Conservation (phyloP, 2,329 filamentous ascomycete genomes). For the Aspergillus pseudoterreus region DNA sequence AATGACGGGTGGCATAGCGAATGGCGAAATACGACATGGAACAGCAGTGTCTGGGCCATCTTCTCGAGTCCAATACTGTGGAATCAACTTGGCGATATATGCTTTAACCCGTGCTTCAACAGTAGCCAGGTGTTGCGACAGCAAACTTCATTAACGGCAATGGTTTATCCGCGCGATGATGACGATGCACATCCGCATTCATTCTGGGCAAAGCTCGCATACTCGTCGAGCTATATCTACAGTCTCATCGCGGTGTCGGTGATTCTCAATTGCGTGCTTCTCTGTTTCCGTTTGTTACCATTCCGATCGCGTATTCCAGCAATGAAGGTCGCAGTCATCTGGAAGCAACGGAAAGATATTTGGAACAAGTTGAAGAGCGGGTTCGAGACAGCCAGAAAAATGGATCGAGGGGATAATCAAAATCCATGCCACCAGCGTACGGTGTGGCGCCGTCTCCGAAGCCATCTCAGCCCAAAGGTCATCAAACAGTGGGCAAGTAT, state of each 20-base stretch:
- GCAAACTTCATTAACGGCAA: constrained; percentile 14
- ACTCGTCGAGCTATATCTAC: constrained; percentile 27
- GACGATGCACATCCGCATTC: constrained; percentile 4
- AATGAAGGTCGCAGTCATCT: constrained; percentile 19
- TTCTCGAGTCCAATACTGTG: constrained; percentile 21
- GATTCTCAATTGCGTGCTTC: constrained; percentile 20
- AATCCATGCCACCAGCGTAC: neutral
- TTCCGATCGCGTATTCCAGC: constrained; percentile 25
- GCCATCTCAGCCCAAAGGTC: constrained; percentile 4
- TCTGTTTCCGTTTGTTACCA: constrained; percentile 21
- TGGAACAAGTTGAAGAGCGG: constrained; percentile 16
- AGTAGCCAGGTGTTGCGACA: constrained; percentile 25
- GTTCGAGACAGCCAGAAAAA: neutral
- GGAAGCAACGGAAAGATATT: constrained; percentile 20
- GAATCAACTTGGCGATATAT: constrained; percentile 22
- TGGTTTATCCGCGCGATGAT: constrained; percentile 7
- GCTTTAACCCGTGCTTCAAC: constrained; percentile 33
- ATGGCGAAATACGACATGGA: constrained; percentile 26
- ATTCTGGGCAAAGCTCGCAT: constrained; percentile 16
- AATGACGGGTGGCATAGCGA: constrained; percentile 26
- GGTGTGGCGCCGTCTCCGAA: neutral
- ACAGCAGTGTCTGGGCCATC: constrained; percentile 25
- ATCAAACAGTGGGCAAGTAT: constrained; percentile 13
- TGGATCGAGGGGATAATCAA: neutral
- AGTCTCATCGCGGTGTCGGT: constrained; percentile 23